Conservation (phyloP, 176 grass and related monocot genomes). For the Thinopyrum elongatum region DNA sequence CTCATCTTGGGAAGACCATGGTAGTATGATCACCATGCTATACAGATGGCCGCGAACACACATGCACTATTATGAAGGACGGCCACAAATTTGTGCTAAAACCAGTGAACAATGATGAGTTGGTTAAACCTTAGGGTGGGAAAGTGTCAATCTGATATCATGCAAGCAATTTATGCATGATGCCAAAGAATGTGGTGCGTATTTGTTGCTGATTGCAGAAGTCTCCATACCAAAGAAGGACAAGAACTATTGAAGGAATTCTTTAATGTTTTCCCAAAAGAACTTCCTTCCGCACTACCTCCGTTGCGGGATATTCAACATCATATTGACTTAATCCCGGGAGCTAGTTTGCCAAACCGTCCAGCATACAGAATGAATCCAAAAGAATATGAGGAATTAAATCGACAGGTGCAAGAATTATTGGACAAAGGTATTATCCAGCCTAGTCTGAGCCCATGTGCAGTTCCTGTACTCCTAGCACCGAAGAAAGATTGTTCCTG, state of each 20-base stretch:
- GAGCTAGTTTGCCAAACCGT: background rate
- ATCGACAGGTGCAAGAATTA: background rate
- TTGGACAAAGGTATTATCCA: background rate
- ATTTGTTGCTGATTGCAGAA: background rate
- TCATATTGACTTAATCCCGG: background rate
- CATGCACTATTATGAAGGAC: background rate
- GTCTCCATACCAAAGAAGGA: background rate
- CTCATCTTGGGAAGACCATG: background rate
- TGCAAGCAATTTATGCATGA: background rate
- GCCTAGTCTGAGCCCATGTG: background rate
- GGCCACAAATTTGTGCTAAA: background rate
- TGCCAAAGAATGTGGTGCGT: background rate
- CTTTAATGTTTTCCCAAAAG: background rate
- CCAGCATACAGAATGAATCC: constrained; percentile 3
- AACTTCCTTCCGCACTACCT: background rate
- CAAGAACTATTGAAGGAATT: background rate
- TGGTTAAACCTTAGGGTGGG: background rate
- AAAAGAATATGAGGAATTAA: background rate
- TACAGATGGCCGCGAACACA: background rate
- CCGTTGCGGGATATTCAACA: constrained; percentile 5
- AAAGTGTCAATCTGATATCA: background rate
- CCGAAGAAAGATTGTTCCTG: constrained; percentile 1
- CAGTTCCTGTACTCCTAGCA: background rate
- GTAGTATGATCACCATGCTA: background rate
- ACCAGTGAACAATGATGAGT: background rate